Percentiles rank a stretch among this genome's conserved stretches.
phyloP scores from a whole-genome alignment of 2,329 filamentous ascomycete genomes.

The Pseudopithomyces maydicus region DNA sequence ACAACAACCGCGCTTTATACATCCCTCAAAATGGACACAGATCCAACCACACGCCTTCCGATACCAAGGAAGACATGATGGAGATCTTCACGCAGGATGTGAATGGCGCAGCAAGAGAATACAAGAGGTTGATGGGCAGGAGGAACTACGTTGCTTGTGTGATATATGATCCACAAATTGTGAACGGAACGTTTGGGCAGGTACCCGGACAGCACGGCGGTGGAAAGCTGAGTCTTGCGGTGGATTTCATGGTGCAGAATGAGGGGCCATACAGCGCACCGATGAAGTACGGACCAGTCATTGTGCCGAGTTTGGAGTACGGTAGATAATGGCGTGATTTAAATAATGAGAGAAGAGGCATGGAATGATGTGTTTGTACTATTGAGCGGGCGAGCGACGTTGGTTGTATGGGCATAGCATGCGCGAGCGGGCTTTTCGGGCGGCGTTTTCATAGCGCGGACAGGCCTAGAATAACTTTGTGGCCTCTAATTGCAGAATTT shows the following conservation, averaged over 20 bases:
- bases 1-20: constrained; percentile 92
- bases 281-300: constrained; percentile 96
- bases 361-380: background rate
- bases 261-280: constrained; percentile 80
- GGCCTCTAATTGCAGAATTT: background rate
- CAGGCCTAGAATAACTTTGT: background rate
- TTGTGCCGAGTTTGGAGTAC: constrained; percentile 74
- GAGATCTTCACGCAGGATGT: constrained; percentile 97
- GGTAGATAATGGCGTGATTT: constrained; percentile 43
- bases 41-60: constrained; percentile 71
- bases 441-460: background rate
- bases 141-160: constrained; percentile 92
- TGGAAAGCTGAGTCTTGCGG: constrained; percentile 76
- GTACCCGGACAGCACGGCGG: constrained; percentile 45
- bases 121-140: constrained; percentile 90
- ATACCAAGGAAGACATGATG: constrained; percentile 99
- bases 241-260: constrained; percentile 96
- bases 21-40: constrained; percentile 85
- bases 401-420: constrained; percentile 3
- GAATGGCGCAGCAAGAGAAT: constrained; percentile 78
- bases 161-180: constrained; percentile 87
- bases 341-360: background rate
- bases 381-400: constrained; percentile 5
- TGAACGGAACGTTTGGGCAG: constrained; percentile 55
- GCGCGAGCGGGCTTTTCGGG: background rate